These are phyloP conservation scores for Gelatoporia subvermispora DNA, from an alignment of 768 basidiomycete species.

Conservation along the genomic window DNA sequence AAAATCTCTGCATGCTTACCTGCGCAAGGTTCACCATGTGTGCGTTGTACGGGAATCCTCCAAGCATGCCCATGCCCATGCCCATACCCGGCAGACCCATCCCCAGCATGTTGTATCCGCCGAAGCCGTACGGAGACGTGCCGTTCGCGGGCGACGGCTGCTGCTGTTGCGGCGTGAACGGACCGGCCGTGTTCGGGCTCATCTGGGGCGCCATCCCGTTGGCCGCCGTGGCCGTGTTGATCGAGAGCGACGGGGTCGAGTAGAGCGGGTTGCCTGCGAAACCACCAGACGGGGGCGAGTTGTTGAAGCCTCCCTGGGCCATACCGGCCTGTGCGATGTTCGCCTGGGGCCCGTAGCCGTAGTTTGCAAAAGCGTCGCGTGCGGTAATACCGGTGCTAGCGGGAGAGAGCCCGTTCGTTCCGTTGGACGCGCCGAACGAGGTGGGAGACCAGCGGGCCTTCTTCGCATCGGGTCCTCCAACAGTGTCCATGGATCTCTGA, in stretches of 20 bases:
- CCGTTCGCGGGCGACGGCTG: conserved; percentile 29
- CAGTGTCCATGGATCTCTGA: conserved; percentile 83
- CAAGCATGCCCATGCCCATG: conserved; percentile 56
- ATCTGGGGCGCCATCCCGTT: conserved; percentile 56
- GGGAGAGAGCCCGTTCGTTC: conserved; percentile 33
- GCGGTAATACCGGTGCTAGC: conserved; percentile 38
- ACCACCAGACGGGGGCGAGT: conserved; percentile 39
- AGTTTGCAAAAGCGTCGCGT: conserved; percentile 78
- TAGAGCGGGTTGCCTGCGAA: conserved; percentile 62
- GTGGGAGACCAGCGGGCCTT: conserved; percentile 88
- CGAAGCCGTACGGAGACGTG: conserved; percentile 51
- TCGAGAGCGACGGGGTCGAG: conserved; percentile 64
- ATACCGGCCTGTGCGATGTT: conserved; percentile 30
- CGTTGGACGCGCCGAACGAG: conserved; percentile 34
- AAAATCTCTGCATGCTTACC: conserved; percentile 29
- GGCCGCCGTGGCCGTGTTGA: conserved; percentile 50
- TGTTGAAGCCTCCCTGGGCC: conserved; percentile 49
- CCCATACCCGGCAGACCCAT: conserved; percentile 77
- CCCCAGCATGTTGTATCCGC: conserved; percentile 71
- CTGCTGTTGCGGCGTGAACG: conserved; percentile 45
- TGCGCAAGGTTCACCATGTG: conserved; percentile 71
- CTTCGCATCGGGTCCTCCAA: conserved; percentile 80
- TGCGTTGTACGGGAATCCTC: conserved; percentile 64
- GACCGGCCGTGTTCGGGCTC: conserved; percentile 61
- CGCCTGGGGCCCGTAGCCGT: conserved; percentile 79